Evolutionary conservation across 257 asterid species (phyloP).

Genomic region (Datura wrightii): DNA sequence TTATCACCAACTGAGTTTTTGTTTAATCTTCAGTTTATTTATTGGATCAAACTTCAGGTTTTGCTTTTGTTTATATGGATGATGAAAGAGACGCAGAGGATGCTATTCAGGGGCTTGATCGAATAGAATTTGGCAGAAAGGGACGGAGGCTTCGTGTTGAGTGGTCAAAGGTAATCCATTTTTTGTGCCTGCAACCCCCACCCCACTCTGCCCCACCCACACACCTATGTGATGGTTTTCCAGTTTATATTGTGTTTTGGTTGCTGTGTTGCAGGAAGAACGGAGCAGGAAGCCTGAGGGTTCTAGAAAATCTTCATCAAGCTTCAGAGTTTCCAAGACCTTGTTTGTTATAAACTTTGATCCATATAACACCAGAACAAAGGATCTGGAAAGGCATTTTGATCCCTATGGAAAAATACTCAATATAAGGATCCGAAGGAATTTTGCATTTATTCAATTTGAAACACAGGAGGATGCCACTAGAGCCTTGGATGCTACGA

Average conservation of each 20-base stretch:
- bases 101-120: constrained; percentile 81
- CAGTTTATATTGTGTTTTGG: neutral
- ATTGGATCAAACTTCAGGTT: constrained; percentile 26
- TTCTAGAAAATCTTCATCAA: constrained; percentile 58
- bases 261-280: constrained; percentile 62
- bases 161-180: constrained; percentile 79
- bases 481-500: constrained; percentile 77
- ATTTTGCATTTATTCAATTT: constrained; percentile 79
- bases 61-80: constrained; percentile 83
- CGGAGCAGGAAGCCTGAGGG: constrained; percentile 61
- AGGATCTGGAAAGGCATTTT: constrained; percentile 78
- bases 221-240: neutral
- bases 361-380: constrained; percentile 69
- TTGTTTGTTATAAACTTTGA: constrained; percentile 86
- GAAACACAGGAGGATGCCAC: constrained; percentile 79
- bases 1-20: constrained; percentile 4
- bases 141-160: constrained; percentile 89
- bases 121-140: constrained; percentile 76
- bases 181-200: neutral
- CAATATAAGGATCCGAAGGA: constrained; percentile 75
- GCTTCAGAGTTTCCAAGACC: constrained; percentile 66
- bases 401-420: constrained; percentile 76
- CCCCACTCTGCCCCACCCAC: neutral
- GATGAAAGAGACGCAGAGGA: constrained; percentile 91
- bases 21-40: neutral